Percentiles rank a stretch among this genome's conserved stretches.
These are phyloP conservation scores for Pseudogymnoascus sp. DNA, from an alignment of 2,329 filamentous ascomycete species.

Conservation along the genomic window DNA sequence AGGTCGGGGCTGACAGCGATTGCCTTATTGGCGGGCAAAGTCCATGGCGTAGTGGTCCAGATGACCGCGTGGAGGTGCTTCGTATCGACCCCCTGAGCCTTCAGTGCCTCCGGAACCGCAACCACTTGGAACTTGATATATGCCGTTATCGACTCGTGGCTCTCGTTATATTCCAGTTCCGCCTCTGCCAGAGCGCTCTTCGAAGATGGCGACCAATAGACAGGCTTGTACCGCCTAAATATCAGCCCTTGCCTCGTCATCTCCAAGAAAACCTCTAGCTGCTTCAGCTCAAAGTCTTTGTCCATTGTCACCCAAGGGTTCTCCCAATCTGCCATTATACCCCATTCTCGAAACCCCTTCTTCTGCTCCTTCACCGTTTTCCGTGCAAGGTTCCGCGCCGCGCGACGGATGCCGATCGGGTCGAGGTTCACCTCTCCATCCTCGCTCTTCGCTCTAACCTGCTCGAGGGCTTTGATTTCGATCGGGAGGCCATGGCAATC, in stretches of 20 bases:
- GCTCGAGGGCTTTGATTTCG: slow-evolving; percentile 83
- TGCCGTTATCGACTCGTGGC: slow-evolving; percentile 63
- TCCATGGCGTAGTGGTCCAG: slow-evolving; percentile 99
- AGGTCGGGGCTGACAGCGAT: slow-evolving; percentile 74
- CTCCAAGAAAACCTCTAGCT: slow-evolving; percentile 65
- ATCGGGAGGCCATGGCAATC: slow-evolving; percentile 97
- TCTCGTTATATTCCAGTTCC: slow-evolving; percentile 74
- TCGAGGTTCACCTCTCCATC: slow-evolving; percentile 35
- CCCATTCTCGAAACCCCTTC: slow-evolving; percentile 63
- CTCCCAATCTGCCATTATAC: slow-evolving; percentile 75
- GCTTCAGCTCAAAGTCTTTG: slow-evolving; percentile 61
- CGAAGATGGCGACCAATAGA: slow-evolving; percentile 80
- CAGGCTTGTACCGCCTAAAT: slow-evolving; percentile 71
- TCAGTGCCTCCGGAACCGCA: slow-evolving; percentile 37
- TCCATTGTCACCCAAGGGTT: slow-evolving; percentile 74
- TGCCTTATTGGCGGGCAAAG: slow-evolving; percentile 82
- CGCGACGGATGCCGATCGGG: slow-evolving; percentile 52
- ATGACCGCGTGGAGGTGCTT: slow-evolving; percentile 62
- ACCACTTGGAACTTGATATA: slow-evolving; percentile 70
- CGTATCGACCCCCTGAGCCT: slow-evolving; percentile 30
- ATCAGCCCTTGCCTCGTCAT: slow-evolving; percentile 68
- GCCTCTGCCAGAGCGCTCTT: slow-evolving; percentile 74
- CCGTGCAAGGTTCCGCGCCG: slow-evolving; percentile 57
- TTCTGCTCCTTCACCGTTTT: slow-evolving; percentile 66
- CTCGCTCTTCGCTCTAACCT: slow-evolving; percentile 18